Evolutionary conservation across 2,329 filamentous ascomycete genomes (phyloP), one percentile per base, ranked within the genome.

Genomic region (Claviceps africana): DNA sequence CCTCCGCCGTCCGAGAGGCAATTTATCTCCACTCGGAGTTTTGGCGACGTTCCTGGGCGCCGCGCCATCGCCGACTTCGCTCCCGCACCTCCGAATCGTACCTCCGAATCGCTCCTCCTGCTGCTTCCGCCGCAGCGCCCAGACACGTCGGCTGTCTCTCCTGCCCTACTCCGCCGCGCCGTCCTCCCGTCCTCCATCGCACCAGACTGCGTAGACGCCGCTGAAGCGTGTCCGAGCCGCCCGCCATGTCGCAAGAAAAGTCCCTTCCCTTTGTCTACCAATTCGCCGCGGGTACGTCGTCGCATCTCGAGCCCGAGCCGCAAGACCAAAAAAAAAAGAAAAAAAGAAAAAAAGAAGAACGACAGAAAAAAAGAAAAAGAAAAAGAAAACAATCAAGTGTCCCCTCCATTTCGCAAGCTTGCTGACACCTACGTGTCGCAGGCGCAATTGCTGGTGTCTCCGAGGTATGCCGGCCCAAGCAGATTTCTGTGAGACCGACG

Each of bases 401-500:
- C 39, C 47, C 47, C 28, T 40, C 17, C 22, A 17, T 39, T 31
- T 44, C 37, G n/a, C 10, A 28, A 28, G 6, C 22, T 45, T n/a
- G 53, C 57, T 60, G 39, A 58, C 56, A 33, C 37, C 56, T 54
- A 37, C 43, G 15, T 15, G 22, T 47, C 17, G 47, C 53, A 87
- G 84, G 85, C 74, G 93, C 93, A 67, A 86, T 98, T 67, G 93
- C 93, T 65, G 93, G 93, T 77, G 90, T 98, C 59, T 97, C 91
- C 62, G 93, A 98, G 81, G 89, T 90, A 76, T 71, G 53, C 31
- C 42, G 10, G 21, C 33, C 17, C 9, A 43, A 28, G 21, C 44
- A 13, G 47, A 48, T 54, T 54, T 42, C 15, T 35, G 21, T 46
- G 13, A 1, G n/a, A n/a, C 7, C 10, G 28, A 13, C 9, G 3